phyloP scores from a whole-genome alignment of 139 green algal species.

The Ettlia oleoabundans region DNA sequence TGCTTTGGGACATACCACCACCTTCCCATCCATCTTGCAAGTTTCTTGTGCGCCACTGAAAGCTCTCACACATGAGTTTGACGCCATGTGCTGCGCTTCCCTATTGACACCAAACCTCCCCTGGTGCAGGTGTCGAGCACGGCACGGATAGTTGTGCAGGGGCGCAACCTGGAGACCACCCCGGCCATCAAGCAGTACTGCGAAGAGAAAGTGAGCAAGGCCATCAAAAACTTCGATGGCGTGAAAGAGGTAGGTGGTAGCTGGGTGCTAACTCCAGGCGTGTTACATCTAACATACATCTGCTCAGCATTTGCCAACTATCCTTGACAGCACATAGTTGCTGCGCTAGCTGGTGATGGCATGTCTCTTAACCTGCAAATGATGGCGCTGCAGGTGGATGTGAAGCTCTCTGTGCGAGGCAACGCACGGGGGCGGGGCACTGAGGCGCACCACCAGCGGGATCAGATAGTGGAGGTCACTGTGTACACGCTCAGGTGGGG shows the following conservation, averaged over 20 bases:
- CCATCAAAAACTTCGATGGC: slow-evolving; percentile 60
- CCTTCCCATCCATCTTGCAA: too few species aligned
- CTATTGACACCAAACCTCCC: background rate
- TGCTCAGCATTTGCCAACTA: background rate
- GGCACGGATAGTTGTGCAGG: slow-evolving; percentile 67
- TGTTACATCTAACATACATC: background rate
- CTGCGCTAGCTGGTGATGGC: too few species aligned
- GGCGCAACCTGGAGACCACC: slow-evolving; percentile 70
- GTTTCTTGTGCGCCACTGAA: too few species aligned
- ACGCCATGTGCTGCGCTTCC: too few species aligned
- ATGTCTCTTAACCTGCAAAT: too few species aligned
- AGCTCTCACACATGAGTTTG: too few species aligned
- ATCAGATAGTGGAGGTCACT: slow-evolving; percentile 75
- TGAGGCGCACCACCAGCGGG: slow-evolving; percentile 53
- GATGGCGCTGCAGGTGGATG: slow-evolving; percentile 63
- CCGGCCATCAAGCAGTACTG: slow-evolving; percentile 72
- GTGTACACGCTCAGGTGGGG: slow-evolving; percentile 65
- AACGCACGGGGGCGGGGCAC: slow-evolving; percentile 68
- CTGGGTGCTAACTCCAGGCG: too few species aligned
- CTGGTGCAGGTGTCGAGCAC: slow-evolving; percentile 29
- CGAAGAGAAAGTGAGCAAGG: slow-evolving; percentile 73
- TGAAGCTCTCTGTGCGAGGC: slow-evolving; percentile 68
- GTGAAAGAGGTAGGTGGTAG: slow-evolving; percentile 60
- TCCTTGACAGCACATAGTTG: background rate
- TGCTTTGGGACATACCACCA: too few species aligned